phyloP scores from a whole-genome alignment of 2,329 filamentous ascomycete genomes.

The Trichoderma hamatum region DNA sequence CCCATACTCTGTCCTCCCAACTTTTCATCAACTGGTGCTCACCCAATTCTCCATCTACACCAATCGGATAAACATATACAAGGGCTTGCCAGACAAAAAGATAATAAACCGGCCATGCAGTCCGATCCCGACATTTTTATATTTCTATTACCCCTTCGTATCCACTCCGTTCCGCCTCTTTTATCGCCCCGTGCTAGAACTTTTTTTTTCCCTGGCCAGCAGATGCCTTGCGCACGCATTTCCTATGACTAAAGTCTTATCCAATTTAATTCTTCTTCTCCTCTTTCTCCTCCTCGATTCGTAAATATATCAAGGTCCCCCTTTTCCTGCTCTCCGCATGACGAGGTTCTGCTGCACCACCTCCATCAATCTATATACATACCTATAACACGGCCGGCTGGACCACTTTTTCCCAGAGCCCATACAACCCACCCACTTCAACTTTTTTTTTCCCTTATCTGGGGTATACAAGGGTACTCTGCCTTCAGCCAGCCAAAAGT shows the following conservation, averaged over 20 bases:
- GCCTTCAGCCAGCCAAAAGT: neutral
- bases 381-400: neutral
- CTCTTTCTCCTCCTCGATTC: neutral
- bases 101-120: neutral
- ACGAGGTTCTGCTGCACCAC: neutral
- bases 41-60: neutral
- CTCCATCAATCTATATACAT: neutral
- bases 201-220: conserved; percentile 2
- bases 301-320: neutral
- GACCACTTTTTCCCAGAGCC: conserved; percentile 19
- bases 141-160: conserved; percentile 32
- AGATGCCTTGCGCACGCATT: conserved; percentile 11
- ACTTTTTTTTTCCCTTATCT: conserved; percentile 24
- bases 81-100: neutral
- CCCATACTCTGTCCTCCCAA: neutral
- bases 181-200: conserved; percentile 25
- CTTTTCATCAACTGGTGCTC: neutral
- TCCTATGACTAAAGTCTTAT: conserved; percentile 24
- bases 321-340: neutral
- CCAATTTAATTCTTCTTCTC: conserved; percentile 19
- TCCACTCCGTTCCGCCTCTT: conserved; percentile 37
- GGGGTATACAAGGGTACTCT: neutral
- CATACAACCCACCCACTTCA: conserved; percentile 11
- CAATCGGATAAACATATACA: neutral
- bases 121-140: conserved; percentile 12